Evolutionary conservation across 345 rosid species (phyloP).

Genomic region (Murraya koenigii): DNA sequence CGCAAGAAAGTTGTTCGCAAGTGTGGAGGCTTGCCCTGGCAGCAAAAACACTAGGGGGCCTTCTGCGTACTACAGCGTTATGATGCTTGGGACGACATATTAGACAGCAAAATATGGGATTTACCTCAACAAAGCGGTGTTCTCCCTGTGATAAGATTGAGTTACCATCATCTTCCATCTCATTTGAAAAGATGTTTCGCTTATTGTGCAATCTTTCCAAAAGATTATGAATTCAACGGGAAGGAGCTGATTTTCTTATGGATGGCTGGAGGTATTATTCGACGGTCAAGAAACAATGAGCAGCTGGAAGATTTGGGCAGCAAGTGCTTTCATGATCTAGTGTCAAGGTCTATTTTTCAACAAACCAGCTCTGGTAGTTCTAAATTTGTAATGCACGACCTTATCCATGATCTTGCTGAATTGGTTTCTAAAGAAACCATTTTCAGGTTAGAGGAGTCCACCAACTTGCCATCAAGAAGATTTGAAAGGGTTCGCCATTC

Average conservation of each 20-base stretch:
- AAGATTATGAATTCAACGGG: neutral
- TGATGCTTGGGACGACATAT: neutral
- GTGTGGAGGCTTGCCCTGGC: neutral
- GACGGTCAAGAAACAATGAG: too few species aligned
- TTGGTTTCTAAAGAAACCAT: neutral
- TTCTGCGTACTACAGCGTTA: neutral
- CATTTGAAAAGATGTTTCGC: conserved; percentile 7
- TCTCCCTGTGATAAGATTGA: neutral
- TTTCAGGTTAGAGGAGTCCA: neutral
- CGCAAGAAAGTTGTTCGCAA: neutral
- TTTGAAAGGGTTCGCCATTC: neutral
- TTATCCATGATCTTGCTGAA: neutral
- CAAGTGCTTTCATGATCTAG: neutral
- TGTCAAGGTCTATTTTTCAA: conserved; percentile 21
- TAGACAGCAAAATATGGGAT: neutral
- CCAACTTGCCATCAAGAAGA: neutral
- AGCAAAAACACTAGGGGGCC: neutral
- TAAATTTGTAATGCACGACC: neutral
- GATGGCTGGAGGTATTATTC: conserved; percentile 1
- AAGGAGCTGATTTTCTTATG: neutral
- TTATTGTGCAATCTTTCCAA: neutral
- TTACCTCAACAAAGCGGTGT: neutral
- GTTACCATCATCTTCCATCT: neutral
- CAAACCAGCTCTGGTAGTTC: neutral
- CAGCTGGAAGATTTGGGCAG: neutral